Evolutionary conservation across 495 filamentous ascomycete species (phyloP), one percentile per base, ranked within the genome.

Genomic region (Xylaria nigripes): DNA sequence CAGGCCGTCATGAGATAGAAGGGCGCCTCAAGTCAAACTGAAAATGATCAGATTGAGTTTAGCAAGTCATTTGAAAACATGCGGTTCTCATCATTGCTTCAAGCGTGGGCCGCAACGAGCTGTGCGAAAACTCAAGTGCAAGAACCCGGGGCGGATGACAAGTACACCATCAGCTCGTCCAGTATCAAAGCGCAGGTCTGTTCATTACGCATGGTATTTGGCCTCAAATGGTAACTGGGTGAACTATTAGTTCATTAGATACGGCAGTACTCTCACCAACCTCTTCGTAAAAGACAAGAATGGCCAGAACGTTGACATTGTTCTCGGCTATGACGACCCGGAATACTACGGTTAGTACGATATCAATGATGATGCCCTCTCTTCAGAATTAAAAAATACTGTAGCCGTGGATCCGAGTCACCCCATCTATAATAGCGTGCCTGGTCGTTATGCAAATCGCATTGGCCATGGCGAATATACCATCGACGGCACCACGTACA

Each of bases 281-380:
- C 72, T 82, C 36, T 77, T 76, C 50, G 77, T 82, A 40, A 72
- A 74, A 57, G 79, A 80, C 58, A 79, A 76, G 63, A 70, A 78
- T 51, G 78, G 79, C 50, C 61, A 76, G 24, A 74, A 79, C 42
- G 66, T 76, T 32, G 77, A 81, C 45, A 70, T 81, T 15, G 72
- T 81, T 13, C 65, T 81, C 15, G 77, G 77, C 21, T 77, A 79
- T 53, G 77, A 81, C 52, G 71, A 77, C 46, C 61, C 66, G 19
- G 63, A 64, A 9, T 75, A 76, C 61, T 81, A 81, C 54, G 70
- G 75, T 77, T 55, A 57, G 62, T 62, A 12, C 23, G 24, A 21
- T 52, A 22, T 41, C 46, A 1, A 40, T 15, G 6, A 32, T 38
- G 23, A n/a, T 51, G 45, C 12, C 36, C 52, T 21, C 3, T 18